These are phyloP conservation scores for Lyophyllum decastes DNA, from an alignment of 768 basidiomycete genomes.

Conservation along the genomic window DNA sequence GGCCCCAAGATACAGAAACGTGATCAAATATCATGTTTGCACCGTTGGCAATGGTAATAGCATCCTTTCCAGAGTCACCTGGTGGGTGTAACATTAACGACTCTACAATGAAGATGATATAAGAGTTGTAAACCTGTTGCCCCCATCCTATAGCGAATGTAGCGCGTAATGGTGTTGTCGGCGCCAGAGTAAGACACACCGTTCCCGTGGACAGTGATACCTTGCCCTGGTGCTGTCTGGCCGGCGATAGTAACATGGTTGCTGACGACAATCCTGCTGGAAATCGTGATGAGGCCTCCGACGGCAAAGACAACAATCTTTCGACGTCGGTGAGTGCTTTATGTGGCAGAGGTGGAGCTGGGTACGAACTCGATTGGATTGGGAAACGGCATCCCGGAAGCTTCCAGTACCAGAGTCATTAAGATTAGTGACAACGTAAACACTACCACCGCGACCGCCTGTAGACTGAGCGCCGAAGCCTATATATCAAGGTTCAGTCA, in stretches of 20 bases:
- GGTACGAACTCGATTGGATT: conserved; percentile 25
- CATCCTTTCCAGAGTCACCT: conserved; percentile 35
- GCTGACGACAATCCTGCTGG: conserved; percentile 30
- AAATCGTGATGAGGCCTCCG: conserved; percentile 34
- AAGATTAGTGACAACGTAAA: conserved; percentile 35
- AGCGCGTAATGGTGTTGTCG: conserved; percentile 24
- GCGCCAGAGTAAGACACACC: conserved; percentile 33
- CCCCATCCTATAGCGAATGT: conserved; percentile 29
- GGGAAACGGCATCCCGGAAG: conserved; percentile 35
- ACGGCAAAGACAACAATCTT: conserved; percentile 36
- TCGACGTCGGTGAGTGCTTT: not conserved
- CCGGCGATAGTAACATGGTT: conserved; percentile 32
- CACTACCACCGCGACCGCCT: conserved; percentile 32
- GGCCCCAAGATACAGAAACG: conserved; percentile 34
- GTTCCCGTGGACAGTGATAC: conserved; percentile 38
- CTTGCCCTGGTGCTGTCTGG: conserved; percentile 38
- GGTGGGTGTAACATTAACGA: not conserved
- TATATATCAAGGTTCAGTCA: conserved; percentile 3
- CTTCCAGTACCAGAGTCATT: conserved; percentile 36
- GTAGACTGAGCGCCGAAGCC: conserved; percentile 35
- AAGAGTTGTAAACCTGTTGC: conserved; percentile 18
- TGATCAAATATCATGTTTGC: conserved; percentile 39
- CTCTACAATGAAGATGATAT: not conserved
- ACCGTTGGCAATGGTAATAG: conserved; percentile 35
- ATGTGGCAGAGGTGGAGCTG: not conserved